Conservation (phyloP, 768 basidiomycete species). For the Royoungia palumana region DNA sequence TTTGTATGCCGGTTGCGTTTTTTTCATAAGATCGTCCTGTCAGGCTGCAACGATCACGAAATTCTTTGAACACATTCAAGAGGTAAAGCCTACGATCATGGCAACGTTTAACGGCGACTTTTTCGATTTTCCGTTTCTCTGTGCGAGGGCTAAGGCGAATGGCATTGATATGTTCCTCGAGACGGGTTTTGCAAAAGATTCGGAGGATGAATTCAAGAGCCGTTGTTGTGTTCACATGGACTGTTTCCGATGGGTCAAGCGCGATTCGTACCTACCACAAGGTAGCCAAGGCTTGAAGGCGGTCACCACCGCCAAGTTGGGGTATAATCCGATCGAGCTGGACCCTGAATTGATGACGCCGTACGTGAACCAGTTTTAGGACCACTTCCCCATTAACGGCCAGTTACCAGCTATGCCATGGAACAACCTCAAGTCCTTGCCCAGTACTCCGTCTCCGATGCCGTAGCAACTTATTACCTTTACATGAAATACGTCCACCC, state of each 20-base stretch:
- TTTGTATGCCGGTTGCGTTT: not conserved
- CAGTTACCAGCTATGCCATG: constrained; percentile 72
- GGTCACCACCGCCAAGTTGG: constrained; percentile 92
- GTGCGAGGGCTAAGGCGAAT: constrained; percentile 76
- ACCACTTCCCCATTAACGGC: not conserved
- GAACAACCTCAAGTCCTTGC: constrained; percentile 94
- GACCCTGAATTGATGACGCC: constrained; percentile 99
- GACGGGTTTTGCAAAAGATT: constrained; percentile 88
- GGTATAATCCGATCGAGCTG: constrained; percentile 94
- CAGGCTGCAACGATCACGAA: constrained; percentile 77
- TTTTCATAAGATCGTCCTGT: not conserved
- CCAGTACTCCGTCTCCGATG: constrained; percentile 99
- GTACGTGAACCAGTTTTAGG: constrained; percentile 46
- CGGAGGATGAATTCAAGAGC: constrained; percentile 94
- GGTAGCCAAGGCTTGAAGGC: constrained; percentile 98
- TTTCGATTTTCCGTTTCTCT: constrained; percentile 98
- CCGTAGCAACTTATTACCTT: constrained; percentile 98
- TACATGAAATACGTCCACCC: constrained; percentile 99
- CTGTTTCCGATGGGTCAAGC: constrained; percentile 99
- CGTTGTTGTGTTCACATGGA: constrained; percentile 96
- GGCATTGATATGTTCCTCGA: constrained; percentile 97
- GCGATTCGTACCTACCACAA: constrained; percentile 97
- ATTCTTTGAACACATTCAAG: constrained; percentile 93
- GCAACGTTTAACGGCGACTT: constrained; percentile 99
- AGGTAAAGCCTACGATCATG: constrained; percentile 93